phyloP scores from a whole-genome alignment of 345 rosid species.

The Gossypium sturtianum region DNA sequence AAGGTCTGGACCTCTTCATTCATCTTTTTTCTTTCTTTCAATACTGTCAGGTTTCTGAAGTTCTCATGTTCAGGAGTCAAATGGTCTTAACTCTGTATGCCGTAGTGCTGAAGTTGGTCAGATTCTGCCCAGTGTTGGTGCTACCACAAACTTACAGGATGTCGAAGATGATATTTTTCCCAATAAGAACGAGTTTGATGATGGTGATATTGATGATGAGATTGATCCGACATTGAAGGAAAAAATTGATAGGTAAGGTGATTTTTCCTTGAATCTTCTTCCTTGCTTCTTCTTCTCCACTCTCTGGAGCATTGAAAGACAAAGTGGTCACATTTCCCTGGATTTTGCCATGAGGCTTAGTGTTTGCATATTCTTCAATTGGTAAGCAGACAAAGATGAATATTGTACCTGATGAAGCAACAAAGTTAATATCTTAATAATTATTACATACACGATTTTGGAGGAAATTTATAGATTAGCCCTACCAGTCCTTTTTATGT shows the following conservation, averaged over 20 bases:
- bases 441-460: not conserved
- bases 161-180: conserved; percentile 31
- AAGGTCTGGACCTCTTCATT: conserved; percentile 34
- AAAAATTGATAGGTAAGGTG: conserved; percentile 65
- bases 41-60: conserved; percentile 16
- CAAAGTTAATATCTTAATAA: not conserved
- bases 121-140: conserved; percentile 27
- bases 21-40: conserved; percentile 8
- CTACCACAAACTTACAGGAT: conserved; percentile 36
- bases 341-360: not conserved
- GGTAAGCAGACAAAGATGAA: not conserved
- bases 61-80: conserved; percentile 37
- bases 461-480: not conserved
- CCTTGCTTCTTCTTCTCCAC: not conserved
- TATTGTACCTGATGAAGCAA: conserved; percentile 5
- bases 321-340: not conserved
- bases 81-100: conserved; percentile 29
- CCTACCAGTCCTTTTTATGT: not conserved
- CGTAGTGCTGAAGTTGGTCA: conserved; percentile 30
- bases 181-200: conserved; percentile 46
- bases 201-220: conserved; percentile 66
- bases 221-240: conserved; percentile 79
- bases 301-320: not conserved
- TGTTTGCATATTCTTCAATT: not conserved
- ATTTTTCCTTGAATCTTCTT: not conserved